Base-by-base conservation (phyloP, 78 protist genomes). In the Guillardia theta region DNA sequence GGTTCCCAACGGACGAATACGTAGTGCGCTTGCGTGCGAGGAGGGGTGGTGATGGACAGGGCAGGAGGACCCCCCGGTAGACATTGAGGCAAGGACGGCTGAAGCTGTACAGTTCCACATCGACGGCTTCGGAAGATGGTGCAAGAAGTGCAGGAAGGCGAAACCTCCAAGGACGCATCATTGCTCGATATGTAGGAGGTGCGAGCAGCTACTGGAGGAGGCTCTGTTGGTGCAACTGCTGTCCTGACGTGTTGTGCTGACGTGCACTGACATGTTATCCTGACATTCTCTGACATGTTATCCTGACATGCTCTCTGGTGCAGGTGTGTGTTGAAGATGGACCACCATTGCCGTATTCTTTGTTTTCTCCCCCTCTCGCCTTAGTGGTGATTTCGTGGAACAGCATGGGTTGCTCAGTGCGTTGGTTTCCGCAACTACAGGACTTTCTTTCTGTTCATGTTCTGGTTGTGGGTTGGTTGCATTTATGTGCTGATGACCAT, bases 291-390 rank as follows among this genome's bases (percentile, higher is more conserved):
- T 30, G 21, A 30, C 70, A 30, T 6, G 70, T 1, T 24, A 9
- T 6, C 39, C 70, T 58, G 70, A 58, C 70, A 30, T 30, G 70
- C 70, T 24, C 70, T 24, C 1, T 30, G 70, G 2, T 24, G 70
- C 6, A 58, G 70, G 6, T 58, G 83, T 43, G 41, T 70, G 45
- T 43, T 70, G 36, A 70, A 70, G 41, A 70, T 70, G 83, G 83
- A 70, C 41, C 83, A 70, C 6, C 83, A 70, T 43, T 70, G 83
- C 83, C 83, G n/a, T n/a, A n/a, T n/a, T n/a, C n/a, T n/a, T n/a
- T n/a, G n/a, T n/a, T n/a, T n/a, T n/a, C n/a, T n/a, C n/a, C n/a
- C n/a, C n/a, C n/a, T n/a, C n/a, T n/a, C n/a, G n/a, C n/a, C n/a
- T n/a, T n/a, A n/a, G n/a, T n/a, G n/a, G n/a, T n/a, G n/a, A n/a